Conservation (phyloP, 257 asterid species). For the Solanum pennellii region DNA sequence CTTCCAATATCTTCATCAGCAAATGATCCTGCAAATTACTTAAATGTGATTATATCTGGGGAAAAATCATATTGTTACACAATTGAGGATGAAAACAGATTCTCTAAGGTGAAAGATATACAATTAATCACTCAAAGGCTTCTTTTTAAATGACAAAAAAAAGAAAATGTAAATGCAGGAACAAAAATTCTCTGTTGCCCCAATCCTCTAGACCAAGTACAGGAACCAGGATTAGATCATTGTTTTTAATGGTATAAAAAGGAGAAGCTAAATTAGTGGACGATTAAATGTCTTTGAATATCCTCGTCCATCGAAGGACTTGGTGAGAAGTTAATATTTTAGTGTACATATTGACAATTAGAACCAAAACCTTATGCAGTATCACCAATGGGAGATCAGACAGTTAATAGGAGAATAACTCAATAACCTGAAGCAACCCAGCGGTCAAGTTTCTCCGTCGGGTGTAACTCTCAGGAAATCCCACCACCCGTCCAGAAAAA, state of each 20-base stretch:
- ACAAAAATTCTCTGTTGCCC: not conserved
- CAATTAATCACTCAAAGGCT: not conserved
- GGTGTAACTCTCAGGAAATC: not conserved
- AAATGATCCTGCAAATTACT: slow-evolving; percentile 57
- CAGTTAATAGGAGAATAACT: not conserved
- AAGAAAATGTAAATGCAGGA: not conserved
- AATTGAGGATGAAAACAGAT: not conserved
- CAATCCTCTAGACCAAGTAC: not conserved
- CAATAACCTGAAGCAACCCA: not conserved
- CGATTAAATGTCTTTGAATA: not conserved
- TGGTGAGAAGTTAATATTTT: not conserved
- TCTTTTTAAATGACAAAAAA: not conserved
- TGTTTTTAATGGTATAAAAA: not conserved
- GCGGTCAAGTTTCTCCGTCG: not conserved
- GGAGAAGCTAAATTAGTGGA: not conserved
- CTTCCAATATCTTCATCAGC: slow-evolving; percentile 99
- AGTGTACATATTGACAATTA: not conserved
- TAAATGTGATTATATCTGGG: not conserved
- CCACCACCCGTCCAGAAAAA: not conserved
- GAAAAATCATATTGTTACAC: not conserved
- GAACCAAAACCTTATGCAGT: not conserved
- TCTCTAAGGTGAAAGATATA: not conserved
- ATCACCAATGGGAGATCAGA: not conserved
- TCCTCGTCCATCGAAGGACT: not conserved
- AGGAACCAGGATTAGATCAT: not conserved